phyloP scores from a whole-genome alignment of 345 rosid species.

The Geranium brycei region DNA sequence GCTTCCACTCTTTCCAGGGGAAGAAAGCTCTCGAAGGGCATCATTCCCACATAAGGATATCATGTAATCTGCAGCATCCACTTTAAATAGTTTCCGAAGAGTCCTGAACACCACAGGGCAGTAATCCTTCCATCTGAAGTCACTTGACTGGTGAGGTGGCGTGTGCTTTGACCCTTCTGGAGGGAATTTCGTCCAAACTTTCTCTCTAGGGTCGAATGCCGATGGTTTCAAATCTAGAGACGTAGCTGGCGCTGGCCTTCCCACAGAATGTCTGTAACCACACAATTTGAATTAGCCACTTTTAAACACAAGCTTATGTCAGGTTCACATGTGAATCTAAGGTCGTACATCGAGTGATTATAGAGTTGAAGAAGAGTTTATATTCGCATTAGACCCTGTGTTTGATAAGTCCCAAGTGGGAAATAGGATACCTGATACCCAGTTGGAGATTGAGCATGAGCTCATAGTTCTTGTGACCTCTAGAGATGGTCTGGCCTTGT shows the following conservation, averaged over 20 bases:
- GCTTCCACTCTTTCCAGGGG: constrained; percentile 95
- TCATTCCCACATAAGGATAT: constrained; percentile 80
- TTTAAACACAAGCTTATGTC: too few relatives aligned
- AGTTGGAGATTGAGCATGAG: constrained; percentile 63
- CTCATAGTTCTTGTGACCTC: constrained; percentile 53
- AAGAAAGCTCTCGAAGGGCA: constrained; percentile 89
- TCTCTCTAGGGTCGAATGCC: constrained; percentile 70
- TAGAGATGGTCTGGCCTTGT: constrained; percentile 49
- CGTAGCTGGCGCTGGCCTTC: constrained; percentile 52
- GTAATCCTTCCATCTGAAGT: constrained; percentile 75
- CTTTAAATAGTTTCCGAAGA: constrained; percentile 71
- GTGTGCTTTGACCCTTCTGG: constrained; percentile 65
- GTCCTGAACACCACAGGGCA: constrained; percentile 87
- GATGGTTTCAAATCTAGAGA: constrained; percentile 39
- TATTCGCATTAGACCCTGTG: too few relatives aligned
- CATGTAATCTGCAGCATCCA: constrained; percentile 96
- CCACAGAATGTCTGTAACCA: constrained; percentile 35
- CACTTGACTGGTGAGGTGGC: constrained; percentile 53
- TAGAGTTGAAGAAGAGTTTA: too few relatives aligned
- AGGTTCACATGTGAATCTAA: too few relatives aligned
- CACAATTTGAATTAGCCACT: too few relatives aligned
- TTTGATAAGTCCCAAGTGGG: too few relatives aligned
- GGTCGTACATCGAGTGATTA: too few relatives aligned
- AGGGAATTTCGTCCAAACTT: constrained; percentile 68
- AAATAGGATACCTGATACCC: constrained; percentile 25